Evolutionary conservation across 495 filamentous ascomycete species (phyloP), one percentile per base, ranked within the genome.

Genomic region (Annulohypoxylon moriforme): DNA sequence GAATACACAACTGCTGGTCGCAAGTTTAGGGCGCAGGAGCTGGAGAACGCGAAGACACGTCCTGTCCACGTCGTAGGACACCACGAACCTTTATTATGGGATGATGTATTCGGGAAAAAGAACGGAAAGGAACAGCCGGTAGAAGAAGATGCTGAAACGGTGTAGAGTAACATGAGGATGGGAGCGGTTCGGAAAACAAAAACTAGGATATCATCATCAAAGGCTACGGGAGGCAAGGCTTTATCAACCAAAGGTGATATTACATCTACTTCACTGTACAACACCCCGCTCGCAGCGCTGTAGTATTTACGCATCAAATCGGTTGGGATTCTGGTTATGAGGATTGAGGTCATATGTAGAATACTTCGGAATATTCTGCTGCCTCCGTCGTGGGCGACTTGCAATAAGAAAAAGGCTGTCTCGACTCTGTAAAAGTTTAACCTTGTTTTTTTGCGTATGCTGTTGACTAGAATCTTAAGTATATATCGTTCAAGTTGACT

Each of bases 41-140:
- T 60, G 29, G 8, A 33, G 50, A 53, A 22, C 0, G 64, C 61
- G 16, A 70, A 74, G 67, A 11, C n/a, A 1, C 4, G 18, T 1
- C 79, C 78, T 14, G 63, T 83, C 13, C 67, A 79, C 18, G 67
- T 83, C 53, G 72, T 79, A 13, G 81, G 79, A 22, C 25, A 42
- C 2, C 20, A 49, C 3, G 33, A 46, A 27, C 67, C 77, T 14
- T 59, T 71, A 22, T 16, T 61, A 11, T 81, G 67, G 66, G 34
- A 70, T 4, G 74, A 78, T 1, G 77, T 80, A 8, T 83, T 81
- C 31, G 68, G 64, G 27, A 63, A 44, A 20, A 22, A 13, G 25
- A 14, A 40, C 16, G 13, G 40, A 20, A 29, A 33, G 16, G 9
- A 16, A 5, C 13, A 61, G 16, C 13, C 58, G 24, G n/a, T 22